Evolutionary conservation across 2,329 filamentous ascomycete species (phyloP).

Genomic region (Diplodia seriata): DNA sequence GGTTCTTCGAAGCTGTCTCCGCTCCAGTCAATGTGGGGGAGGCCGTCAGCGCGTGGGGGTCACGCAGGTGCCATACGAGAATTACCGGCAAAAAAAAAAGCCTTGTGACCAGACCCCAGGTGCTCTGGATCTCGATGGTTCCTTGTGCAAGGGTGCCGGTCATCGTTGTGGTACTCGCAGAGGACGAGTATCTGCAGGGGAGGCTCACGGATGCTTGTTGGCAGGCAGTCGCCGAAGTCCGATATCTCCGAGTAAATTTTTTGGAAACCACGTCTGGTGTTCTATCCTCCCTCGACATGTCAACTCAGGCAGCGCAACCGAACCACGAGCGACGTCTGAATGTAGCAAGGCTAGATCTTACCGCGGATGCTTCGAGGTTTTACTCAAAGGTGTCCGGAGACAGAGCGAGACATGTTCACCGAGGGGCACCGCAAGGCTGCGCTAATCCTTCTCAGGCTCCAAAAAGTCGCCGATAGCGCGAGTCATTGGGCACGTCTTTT

Average conservation of each 20-base stretch:
- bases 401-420: neutral
- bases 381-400: no score
- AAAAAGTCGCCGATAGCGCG: conserved; percentile 25
- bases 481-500: conserved; percentile 22
- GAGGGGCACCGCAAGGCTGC: neutral
- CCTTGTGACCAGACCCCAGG: neutral
- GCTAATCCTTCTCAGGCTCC: neutral
- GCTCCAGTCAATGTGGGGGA: neutral
- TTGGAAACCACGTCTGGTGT: neutral
- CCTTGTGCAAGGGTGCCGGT: no score
- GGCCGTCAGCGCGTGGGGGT: conserved; percentile 18
- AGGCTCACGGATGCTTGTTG: neutral
- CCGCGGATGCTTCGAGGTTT: neutral
- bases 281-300: neutral
- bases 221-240: conserved; percentile 18
- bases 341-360: no score
- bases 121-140: no score
- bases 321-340: no score
- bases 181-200: no score
- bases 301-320: no score
- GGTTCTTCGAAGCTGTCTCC: neutral
- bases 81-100: neutral
- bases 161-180: no score
- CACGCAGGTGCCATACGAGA: neutral
- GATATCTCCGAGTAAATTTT: neutral